Base-by-base conservation (phyloP, 208 protist species). In the Trypanosoma grayi region DNA sequence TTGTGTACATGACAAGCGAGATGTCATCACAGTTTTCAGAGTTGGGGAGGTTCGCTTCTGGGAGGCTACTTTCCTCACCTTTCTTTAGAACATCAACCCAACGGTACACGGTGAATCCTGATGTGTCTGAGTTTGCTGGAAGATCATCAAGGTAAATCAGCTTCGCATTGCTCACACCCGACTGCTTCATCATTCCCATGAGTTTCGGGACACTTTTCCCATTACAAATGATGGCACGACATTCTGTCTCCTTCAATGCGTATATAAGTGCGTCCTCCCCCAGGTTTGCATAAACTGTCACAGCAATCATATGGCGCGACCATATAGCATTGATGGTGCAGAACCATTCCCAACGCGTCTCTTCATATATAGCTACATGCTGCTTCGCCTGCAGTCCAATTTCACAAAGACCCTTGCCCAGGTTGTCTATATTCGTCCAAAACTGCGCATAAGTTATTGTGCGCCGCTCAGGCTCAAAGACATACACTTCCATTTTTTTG, bases 1-100 rank as follows among this genome's bases (percentile, higher is more conserved):
- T 92, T 25, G 92, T 97, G 70, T 97, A 97, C 92, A 93, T 94
- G 70, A 94, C 85, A 39, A 90, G 75, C 20, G 82, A 83, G 8
- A 62, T 63, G 27, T 90, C 75, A 48, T 91, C 75, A 31, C 46
- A 66, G 27, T 75, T 73, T 41, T 69, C 63, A 27, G 60, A 56
- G 6, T 22, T 56, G 1, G 79, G 83, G 11, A 87, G 25, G 56
- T 72, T 44, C 45, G 70, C 65, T 34, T n/a, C 0, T 20, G 10
- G 6, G 6, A 22, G 33, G 13, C 47, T 64, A 65, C 67, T 85
- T 18, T 9, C 37, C 63, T 75, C 62, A 18, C 85, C 85, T 24
- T 51, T 60, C 46, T 74, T 46, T 65, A 92, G 54, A 18, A 92
- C 72, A 47, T 86, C 77, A 25, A 50, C 59, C 81, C 81, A 92